Conservation (phyloP, 495 filamentous ascomycete species). For the Xylaria palmicola region DNA sequence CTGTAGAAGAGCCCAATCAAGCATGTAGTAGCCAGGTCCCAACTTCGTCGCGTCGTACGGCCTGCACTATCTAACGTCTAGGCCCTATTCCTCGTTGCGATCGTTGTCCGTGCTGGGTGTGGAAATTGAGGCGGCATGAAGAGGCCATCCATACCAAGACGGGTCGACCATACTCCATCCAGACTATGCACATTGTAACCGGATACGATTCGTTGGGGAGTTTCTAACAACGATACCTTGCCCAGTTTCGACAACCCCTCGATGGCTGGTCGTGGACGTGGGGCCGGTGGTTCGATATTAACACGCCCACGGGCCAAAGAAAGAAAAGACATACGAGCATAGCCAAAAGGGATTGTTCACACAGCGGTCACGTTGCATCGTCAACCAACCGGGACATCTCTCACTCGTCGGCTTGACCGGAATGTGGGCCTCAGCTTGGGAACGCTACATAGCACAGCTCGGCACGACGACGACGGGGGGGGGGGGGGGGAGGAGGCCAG, state of each 20-base stretch:
- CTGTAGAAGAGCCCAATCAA: background rate
- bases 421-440: background rate
- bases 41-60: background rate
- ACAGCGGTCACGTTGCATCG: background rate
- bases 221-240: no score
- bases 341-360: no score
- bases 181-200: no score
- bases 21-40: background rate
- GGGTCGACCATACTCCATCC: no score
- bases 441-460: background rate
- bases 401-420: slow-evolving; percentile 3
- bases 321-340: no score
- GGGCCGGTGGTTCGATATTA: background rate
- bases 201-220: background rate
- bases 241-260: background rate
- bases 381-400: slow-evolving; percentile 7
- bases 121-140: background rate
- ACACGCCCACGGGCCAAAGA: background rate
- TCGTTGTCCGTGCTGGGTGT: background rate
- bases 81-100: background rate
- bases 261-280: background rate
- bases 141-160: background rate
- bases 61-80: background rate
- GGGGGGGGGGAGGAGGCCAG: no score
- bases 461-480: background rate